These are phyloP conservation scores for Salix viminalis DNA, from an alignment of 345 rosid genomes.

Conservation along the genomic window DNA sequence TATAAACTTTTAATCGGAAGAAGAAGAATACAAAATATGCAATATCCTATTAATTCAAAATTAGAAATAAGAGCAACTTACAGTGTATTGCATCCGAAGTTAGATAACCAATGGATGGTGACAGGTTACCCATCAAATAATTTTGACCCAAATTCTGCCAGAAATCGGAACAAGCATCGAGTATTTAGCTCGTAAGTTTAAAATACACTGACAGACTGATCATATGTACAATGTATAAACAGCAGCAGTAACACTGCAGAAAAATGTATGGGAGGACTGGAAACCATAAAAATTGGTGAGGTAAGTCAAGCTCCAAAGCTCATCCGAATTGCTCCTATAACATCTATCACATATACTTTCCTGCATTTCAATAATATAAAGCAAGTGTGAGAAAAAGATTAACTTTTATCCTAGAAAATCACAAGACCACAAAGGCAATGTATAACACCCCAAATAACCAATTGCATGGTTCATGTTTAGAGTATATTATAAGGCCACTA, in stretches of 20 bases:
- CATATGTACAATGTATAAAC: not conserved
- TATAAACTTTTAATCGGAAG: not conserved
- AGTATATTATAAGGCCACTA: no score
- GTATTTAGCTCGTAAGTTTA: not conserved
- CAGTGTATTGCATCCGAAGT: constrained; percentile 58
- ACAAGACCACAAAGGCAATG: not conserved
- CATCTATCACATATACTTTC: constrained; percentile 32
- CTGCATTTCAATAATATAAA: constrained; percentile 20
- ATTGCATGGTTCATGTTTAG: no score
- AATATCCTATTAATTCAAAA: not conserved
- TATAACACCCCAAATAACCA: not conserved
- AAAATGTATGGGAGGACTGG: not conserved
- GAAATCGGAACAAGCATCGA: not conserved
- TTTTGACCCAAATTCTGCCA: constrained; percentile 41
- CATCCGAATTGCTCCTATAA: constrained; percentile 40
- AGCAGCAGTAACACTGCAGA: not conserved
- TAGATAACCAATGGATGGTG: constrained; percentile 42
- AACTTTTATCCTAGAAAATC: not conserved
- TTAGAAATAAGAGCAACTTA: constrained; percentile 14
- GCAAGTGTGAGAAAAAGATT: not conserved
- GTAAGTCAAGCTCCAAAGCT: constrained; percentile 43
- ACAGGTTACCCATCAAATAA: constrained; percentile 43
- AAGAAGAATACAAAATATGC: not conserved
- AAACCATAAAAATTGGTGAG: constrained; percentile 42
- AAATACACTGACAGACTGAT: not conserved